Percentiles rank a stretch among this genome's conserved stretches.
Conservation (phyloP, 345 rosid species). For the Mangifera indica region DNA sequence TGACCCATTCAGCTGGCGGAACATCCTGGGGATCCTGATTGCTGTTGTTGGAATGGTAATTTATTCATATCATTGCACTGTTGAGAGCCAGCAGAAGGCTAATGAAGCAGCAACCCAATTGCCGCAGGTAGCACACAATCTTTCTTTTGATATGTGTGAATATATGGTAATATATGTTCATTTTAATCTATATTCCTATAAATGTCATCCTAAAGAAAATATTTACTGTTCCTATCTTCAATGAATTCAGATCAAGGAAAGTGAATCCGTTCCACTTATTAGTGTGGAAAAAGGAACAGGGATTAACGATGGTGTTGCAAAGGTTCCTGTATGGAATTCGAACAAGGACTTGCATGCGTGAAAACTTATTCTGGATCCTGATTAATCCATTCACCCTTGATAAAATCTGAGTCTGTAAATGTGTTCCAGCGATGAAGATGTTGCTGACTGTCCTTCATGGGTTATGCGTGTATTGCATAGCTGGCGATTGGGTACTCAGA, state of each 20-base stretch:
- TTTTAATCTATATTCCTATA: neutral
- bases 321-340: constrained; percentile 76
- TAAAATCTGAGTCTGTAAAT: constrained; percentile 18
- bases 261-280: constrained; percentile 77
- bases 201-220: too few species aligned
- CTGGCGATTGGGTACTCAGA: constrained; percentile 20
- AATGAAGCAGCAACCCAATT: constrained; percentile 58
- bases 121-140: constrained; percentile 58
- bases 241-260: constrained; percentile 61
- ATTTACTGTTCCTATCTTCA: neutral
- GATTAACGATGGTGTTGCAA: constrained; percentile 51
- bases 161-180: constrained; percentile 1
- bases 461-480: constrained; percentile 2
- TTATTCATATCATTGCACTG: constrained; percentile 79
- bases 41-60: constrained; percentile 94
- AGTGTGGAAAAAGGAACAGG: constrained; percentile 74
- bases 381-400: constrained; percentile 22
- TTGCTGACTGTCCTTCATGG: constrained; percentile 32
- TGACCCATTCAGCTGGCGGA: constrained; percentile 97
- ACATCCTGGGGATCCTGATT: constrained; percentile 84
- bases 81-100: constrained; percentile 83
- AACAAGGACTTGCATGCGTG: constrained; percentile 91
- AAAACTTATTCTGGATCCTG: constrained; percentile 15
- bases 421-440: constrained; percentile 48
- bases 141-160: neutral